These are phyloP conservation scores for Mortierella hygrophila DNA, from an alignment of 192 early-diverging fungal species.

Conservation along the genomic window DNA sequence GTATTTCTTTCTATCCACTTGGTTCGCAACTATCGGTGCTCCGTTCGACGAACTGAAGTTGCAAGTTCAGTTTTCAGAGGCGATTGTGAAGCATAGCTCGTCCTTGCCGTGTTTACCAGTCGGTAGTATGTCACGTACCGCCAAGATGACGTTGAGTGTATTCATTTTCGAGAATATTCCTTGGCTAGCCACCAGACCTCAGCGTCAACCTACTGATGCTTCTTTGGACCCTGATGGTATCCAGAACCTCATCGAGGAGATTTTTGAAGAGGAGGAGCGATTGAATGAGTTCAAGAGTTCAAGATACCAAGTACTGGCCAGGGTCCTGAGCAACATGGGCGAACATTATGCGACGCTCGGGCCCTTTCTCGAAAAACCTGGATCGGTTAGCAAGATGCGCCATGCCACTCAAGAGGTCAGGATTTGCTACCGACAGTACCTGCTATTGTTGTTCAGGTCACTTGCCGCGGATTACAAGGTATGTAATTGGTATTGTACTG, in stretches of 20 bases:
- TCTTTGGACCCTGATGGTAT: neutral
- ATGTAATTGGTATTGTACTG: neutral
- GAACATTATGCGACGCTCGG: conserved; percentile 21
- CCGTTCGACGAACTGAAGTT: conserved; percentile 34
- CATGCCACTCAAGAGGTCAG: neutral
- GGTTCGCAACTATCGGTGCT: conserved; percentile 35
- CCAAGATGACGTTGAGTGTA: neutral
- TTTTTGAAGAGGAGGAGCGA: neutral
- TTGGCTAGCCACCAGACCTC: neutral
- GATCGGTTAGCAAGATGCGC: neutral
- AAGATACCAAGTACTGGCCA: conserved; percentile 22
- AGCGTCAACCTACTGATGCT: neutral
- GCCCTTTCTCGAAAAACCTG: neutral
- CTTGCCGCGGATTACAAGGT: neutral
- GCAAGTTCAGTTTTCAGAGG: conserved; percentile 22
- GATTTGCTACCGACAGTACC: neutral
- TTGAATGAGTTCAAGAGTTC: conserved; percentile 27
- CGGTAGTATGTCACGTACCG: neutral
- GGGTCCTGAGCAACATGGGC: conserved; percentile 39
- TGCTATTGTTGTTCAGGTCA: neutral
- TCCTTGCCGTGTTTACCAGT: neutral
- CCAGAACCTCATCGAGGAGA: neutral
- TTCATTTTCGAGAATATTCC: neutral
- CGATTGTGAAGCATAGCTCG: conserved; percentile 4
- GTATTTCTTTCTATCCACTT: conserved; percentile 22